phyloP scores from a whole-genome alignment of 2,329 filamentous ascomycete genomes.

The Endothia cerciana region DNA sequence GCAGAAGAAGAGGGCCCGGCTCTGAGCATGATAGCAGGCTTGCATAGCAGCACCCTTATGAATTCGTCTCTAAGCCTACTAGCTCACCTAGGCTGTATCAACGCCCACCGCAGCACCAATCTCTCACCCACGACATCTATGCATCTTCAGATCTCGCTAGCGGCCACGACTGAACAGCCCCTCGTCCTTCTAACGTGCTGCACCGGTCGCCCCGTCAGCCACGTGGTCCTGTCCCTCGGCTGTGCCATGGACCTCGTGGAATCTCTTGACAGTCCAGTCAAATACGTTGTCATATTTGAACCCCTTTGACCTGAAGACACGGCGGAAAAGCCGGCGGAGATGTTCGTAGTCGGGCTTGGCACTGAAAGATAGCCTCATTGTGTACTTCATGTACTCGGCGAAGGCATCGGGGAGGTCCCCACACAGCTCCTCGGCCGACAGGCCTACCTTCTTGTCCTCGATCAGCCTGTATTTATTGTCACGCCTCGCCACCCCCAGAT shows the following conservation, averaged over 20 bases:
- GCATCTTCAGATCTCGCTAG: too few species aligned
- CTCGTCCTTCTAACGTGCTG: too few species aligned
- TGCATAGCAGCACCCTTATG: too few species aligned
- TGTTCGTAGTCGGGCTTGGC: not conserved
- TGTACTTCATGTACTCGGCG: conserved; percentile 99
- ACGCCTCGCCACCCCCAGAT: not conserved
- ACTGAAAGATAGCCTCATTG: conserved; percentile 62
- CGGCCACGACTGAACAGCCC: too few species aligned
- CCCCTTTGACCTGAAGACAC: not conserved
- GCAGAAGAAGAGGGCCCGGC: too few species aligned
- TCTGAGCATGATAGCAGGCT: too few species aligned
- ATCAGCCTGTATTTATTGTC: not conserved
- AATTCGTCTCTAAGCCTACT: too few species aligned
- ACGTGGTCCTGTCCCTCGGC: too few species aligned
- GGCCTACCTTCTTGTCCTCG: conserved; percentile 87
- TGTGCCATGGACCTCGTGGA: not conserved
- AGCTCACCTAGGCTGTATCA: too few species aligned
- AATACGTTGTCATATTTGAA: not conserved
- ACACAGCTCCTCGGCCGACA: conserved; percentile 95
- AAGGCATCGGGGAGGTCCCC: conserved; percentile 99
- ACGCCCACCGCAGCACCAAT: too few species aligned
- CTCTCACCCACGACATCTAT: too few species aligned
- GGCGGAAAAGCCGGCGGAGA: not conserved
- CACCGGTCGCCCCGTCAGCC: too few species aligned
- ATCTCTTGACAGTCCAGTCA: not conserved